Evolutionary conservation across 2,329 filamentous ascomycete genomes (phyloP).

Genomic region (Podosphaera xanthii): DNA sequence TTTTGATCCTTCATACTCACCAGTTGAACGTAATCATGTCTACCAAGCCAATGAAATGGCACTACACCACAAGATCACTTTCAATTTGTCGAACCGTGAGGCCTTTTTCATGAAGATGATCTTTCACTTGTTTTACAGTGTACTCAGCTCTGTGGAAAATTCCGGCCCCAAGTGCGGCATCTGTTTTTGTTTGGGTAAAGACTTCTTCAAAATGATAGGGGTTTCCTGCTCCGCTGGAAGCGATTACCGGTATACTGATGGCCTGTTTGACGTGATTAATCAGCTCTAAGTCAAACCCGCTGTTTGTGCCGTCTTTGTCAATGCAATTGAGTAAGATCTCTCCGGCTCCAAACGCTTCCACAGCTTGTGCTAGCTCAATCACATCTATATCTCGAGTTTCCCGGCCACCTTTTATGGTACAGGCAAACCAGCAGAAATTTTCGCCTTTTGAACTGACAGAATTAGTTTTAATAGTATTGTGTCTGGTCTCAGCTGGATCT

Average conservation of each 20-base stretch:
- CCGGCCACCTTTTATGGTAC: conserved; percentile 85
- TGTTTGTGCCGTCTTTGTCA: conserved; percentile 86
- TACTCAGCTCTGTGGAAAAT: conserved; percentile 97
- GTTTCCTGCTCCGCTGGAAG: conserved; percentile 74
- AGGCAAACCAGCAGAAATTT: conserved; percentile 83
- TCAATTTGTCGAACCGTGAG: conserved; percentile 66
- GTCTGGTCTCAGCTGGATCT: conserved; percentile 43
- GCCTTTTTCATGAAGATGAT: conserved; percentile 46
- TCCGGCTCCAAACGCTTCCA: conserved; percentile 86
- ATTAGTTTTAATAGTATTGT: conserved; percentile 47
- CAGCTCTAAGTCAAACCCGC: conserved; percentile 82
- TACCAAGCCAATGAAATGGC: no score
- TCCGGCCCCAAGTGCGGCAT: conserved; percentile 82
- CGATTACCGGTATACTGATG: conserved; percentile 81
- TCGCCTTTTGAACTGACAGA: conserved; percentile 55
- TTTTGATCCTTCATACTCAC: no score
- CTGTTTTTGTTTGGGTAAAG: conserved; percentile 63
- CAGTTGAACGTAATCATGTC: no score
- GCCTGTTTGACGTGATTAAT: conserved; percentile 72
- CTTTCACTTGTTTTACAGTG: conserved; percentile 84
- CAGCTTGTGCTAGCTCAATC: conserved; percentile 63
- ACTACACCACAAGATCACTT: conserved; percentile 3
- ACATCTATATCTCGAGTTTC: conserved; percentile 91
- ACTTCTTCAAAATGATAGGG: conserved; percentile 80
- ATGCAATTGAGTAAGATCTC: conserved; percentile 96